phyloP scores from a whole-genome alignment of 2,329 filamentous ascomycete genomes.

The Phymatotrichopsis omnivora region DNA sequence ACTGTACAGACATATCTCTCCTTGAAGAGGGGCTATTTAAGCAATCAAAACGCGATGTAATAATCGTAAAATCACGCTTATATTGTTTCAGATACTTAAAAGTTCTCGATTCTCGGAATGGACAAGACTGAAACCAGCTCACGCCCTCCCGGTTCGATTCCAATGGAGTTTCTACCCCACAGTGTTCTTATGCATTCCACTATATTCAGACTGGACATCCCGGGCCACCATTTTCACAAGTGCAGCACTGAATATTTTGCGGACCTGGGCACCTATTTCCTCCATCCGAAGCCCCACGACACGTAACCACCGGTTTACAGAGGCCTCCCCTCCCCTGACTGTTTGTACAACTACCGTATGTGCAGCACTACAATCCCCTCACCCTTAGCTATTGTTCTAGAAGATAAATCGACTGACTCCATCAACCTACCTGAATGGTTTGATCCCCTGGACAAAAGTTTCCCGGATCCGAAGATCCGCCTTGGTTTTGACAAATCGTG shows the following conservation, averaged over 20 bases:
- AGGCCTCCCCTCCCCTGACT: neutral
- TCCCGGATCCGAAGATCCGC: neutral
- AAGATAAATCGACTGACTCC: neutral
- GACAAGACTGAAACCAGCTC: too few species aligned
- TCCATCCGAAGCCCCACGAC: neutral
- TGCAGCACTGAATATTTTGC: constrained; percentile 1
- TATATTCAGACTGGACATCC: too few species aligned
- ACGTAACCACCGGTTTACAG: neutral
- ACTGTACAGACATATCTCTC: too few species aligned
- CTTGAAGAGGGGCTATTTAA: too few species aligned
- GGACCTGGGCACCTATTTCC: neutral
- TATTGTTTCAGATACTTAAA: too few species aligned
- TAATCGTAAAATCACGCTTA: too few species aligned
- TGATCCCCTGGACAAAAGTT: neutral
- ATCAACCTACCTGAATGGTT: neutral
- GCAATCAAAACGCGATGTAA: too few species aligned
- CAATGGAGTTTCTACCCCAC: too few species aligned
- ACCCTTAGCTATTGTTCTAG: neutral
- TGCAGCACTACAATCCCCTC: neutral
- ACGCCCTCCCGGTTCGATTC: too few species aligned
- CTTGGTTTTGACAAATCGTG: neutral
- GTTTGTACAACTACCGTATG: neutral
- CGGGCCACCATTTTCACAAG: too few species aligned
- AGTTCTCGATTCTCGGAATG: too few species aligned
- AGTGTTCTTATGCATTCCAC: too few species aligned